These are phyloP conservation scores for Ochromonas danica DNA, from an alignment of 108 stramenopile genomes.

Conservation along the genomic window DNA sequence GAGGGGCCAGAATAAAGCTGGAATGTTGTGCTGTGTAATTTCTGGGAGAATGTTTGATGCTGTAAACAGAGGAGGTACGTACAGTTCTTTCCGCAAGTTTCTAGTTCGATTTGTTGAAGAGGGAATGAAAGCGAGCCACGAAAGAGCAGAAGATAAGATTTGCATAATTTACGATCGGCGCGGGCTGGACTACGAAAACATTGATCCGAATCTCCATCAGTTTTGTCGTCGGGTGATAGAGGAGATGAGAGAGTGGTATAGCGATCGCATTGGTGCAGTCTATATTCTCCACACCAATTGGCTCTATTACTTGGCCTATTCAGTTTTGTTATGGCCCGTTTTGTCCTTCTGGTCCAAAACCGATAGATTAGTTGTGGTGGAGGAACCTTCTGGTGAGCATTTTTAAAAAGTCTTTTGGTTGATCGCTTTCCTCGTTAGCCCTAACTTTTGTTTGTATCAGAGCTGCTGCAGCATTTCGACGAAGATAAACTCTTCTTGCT, in stretches of 20 bases:
- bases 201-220: constrained; percentile 24
- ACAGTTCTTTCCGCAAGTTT: background rate
- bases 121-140: background rate
- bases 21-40: constrained; percentile 8
- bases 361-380: constrained; percentile 10
- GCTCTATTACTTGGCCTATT: background rate
- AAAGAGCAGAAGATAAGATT: background rate
- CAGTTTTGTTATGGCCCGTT: background rate
- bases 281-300: background rate
- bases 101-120: background rate
- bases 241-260: constrained; percentile 4
- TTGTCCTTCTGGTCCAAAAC: background rate
- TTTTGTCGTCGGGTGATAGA: background rate
- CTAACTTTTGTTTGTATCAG: background rate
- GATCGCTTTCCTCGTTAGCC: background rate
- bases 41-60: background rate
- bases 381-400: background rate
- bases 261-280: constrained; percentile 8
- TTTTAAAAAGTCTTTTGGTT: background rate
- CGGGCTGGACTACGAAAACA: constrained; percentile 2
- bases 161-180: constrained; percentile 22
- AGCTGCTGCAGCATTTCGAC: background rate
- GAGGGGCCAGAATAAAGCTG: constrained; percentile 10
- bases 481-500: background rate
- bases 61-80: background rate